Evolutionary conservation across 768 basidiomycete species (phyloP).

Genomic region (Mycena galericulata): DNA sequence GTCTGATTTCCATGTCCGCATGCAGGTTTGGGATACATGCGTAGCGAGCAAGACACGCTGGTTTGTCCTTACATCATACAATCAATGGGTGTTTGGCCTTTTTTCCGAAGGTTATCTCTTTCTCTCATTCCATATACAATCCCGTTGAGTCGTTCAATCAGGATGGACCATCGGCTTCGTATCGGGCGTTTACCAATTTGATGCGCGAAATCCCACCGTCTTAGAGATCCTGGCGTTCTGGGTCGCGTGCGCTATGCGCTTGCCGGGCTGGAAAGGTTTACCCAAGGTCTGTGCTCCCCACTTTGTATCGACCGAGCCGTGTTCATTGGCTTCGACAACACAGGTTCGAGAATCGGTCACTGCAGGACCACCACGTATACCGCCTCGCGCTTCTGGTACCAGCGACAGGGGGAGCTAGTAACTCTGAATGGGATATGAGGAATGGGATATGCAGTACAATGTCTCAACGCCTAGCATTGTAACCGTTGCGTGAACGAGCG

Average conservation of each 20-base stretch:
- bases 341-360: neutral
- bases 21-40: conserved; percentile 23
- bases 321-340: too few relatives aligned
- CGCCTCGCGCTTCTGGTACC: neutral
- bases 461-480: neutral
- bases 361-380: neutral
- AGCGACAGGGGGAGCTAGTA: too few relatives aligned
- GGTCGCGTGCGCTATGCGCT: conserved; percentile 22
- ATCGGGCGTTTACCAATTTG: conserved; percentile 11
- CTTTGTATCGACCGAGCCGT: neutral
- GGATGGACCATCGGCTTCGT: conserved; percentile 26
- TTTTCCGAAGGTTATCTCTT: conserved; percentile 19
- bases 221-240: conserved; percentile 21
- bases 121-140: neutral
- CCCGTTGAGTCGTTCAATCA: neutral
- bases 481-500: neutral
- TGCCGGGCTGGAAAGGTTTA: neutral
- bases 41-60: conserved; percentile 15
- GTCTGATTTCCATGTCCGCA: neutral
- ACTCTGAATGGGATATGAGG: too few relatives aligned
- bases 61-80: conserved; percentile 20
- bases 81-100: conserved; percentile 18
- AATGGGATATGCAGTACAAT: too few relatives aligned
- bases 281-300: neutral
- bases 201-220: conserved; percentile 3